These are phyloP conservation scores for Pseudoturritis turrita DNA, from an alignment of 345 rosid species.

Conservation along the genomic window DNA sequence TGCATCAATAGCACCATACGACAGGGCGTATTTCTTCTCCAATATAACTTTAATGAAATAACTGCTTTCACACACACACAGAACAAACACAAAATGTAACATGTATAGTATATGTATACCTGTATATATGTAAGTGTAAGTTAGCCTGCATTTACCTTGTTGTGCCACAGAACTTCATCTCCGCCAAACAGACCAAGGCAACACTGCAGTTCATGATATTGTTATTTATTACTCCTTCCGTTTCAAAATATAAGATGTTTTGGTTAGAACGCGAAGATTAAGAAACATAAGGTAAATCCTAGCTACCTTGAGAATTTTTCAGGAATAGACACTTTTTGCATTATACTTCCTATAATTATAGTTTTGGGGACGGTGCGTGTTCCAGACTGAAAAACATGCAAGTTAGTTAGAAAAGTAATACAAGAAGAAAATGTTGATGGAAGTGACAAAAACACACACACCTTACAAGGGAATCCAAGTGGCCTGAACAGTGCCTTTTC, in stretches of 20 bases:
- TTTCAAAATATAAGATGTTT: no score
- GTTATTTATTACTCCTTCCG: not conserved
- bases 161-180: not conserved
- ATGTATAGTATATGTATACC: not conserved
- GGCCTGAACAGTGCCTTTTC: constrained; percentile 1
- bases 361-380: not conserved
- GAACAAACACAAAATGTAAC: not conserved
- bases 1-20: not conserved
- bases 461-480: not conserved
- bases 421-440: not conserved
- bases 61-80: not conserved
- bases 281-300: not conserved
- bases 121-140: not conserved
- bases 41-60: constrained; percentile 3
- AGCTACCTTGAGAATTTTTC: not conserved
- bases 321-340: not conserved
- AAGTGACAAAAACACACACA: not conserved
- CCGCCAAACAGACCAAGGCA: not conserved
- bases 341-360: constrained; percentile 1
- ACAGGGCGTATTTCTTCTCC: constrained; percentile 6
- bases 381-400: not conserved
- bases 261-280: not conserved
- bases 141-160: constrained; percentile 6
- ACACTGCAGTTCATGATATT: not conserved
- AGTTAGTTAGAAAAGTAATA: not conserved